Evolutionary conservation across 2,329 filamentous ascomycete genomes (phyloP).

Genomic region (Pseudogymnoascus pannorum): DNA sequence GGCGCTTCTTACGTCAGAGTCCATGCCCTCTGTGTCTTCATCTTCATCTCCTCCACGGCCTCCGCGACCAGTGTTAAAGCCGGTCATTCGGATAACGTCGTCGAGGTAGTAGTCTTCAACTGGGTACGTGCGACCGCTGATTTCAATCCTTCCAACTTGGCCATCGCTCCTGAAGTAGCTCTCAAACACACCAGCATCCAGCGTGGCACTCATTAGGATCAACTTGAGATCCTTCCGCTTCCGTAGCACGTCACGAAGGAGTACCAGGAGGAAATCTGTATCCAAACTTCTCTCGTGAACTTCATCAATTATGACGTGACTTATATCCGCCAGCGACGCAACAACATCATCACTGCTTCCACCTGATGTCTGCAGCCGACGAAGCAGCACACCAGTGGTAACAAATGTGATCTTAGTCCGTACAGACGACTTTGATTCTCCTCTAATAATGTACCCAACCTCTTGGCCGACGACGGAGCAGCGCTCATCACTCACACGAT

Average conservation of each 20-base stretch:
- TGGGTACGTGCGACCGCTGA: constrained; percentile 80
- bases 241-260: constrained; percentile 74
- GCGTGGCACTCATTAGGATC: constrained; percentile 91
- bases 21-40: constrained; percentile 39
- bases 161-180: constrained; percentile 70
- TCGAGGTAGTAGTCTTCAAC: constrained; percentile 87
- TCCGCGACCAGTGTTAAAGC: constrained; percentile 48
- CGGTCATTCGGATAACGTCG: constrained; percentile 73
- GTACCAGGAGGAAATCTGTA: constrained; percentile 85
- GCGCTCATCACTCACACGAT: constrained; percentile 88
- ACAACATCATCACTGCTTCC: constrained; percentile 73
- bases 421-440: constrained; percentile 69
- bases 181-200: constrained; percentile 80
- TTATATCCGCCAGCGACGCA: constrained; percentile 78
- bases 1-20: constrained; percentile 57
- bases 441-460: constrained; percentile 85
- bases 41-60: constrained; percentile 36
- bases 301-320: constrained; percentile 91
- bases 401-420: constrained; percentile 90
- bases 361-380: constrained; percentile 84
- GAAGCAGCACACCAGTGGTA: constrained; percentile 85
- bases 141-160: constrained; percentile 74
- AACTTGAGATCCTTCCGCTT: constrained; percentile 74
- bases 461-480: constrained; percentile 76
- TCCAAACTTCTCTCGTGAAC: constrained; percentile 94